Conservation (phyloP, 73 alveolate species). For the Stentor roeselii region DNA sequence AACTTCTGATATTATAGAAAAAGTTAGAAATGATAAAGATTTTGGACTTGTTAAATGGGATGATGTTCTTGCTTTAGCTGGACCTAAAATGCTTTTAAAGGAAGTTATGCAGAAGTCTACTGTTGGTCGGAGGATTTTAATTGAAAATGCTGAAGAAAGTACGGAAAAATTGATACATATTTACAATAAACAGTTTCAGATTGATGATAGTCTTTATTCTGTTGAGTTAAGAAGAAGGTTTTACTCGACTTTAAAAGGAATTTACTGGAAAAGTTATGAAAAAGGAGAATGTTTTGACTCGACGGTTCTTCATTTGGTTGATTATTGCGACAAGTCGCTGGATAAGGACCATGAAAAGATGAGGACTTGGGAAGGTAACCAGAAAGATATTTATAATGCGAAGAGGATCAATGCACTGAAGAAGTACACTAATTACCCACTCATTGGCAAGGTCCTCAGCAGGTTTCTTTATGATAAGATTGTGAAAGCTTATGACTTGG, state of each 20-base stretch:
- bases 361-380: constrained; percentile 24
- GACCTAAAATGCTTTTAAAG: constrained; percentile 24
- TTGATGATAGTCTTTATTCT: constrained; percentile 17
- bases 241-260: constrained; percentile 36
- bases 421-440: not conserved
- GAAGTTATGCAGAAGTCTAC: constrained; percentile 15
- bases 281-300: constrained; percentile 32
- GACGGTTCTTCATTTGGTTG: constrained; percentile 29
- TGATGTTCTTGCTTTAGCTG: constrained; percentile 25
- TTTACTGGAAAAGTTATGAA: constrained; percentile 43
- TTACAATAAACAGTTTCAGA: not conserved
- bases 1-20: constrained; percentile 24
- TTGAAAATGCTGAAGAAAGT: not conserved
- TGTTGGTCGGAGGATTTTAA: not conserved
- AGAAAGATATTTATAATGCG: constrained; percentile 3
- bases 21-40: constrained; percentile 21
- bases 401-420: not conserved
- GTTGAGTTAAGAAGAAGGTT: constrained; percentile 38
- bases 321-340: constrained; percentile 30
- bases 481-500: constrained; percentile 28
- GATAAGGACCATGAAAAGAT: constrained; percentile 24
- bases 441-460: constrained; percentile 13
- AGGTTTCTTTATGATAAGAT: constrained; percentile 7
- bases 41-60: constrained; percentile 36
- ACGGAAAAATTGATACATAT: not conserved